A percentile compares a stretch with the other conserved stretches of the same genome.
phyloP scores from a whole-genome alignment of 768 basidiomycete genomes.

The Agrocybe chaxingu region DNA sequence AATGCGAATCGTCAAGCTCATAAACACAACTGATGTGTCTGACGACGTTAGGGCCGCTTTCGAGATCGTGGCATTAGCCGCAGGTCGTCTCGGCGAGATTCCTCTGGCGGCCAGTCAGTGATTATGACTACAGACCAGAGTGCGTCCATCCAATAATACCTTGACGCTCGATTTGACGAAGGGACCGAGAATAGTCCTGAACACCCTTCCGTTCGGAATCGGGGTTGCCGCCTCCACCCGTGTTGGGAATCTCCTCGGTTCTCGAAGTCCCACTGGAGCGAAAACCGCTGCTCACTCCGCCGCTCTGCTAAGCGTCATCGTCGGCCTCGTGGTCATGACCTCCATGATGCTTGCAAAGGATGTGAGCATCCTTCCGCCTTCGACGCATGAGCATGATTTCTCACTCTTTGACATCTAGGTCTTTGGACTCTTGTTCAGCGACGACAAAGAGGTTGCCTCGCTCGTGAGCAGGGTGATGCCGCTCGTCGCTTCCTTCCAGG shows the following conservation, averaged over 20 bases:
- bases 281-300: slow-evolving; percentile 59
- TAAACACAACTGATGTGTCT: background rate
- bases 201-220: slow-evolving; percentile 75
- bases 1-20: too few relatives aligned
- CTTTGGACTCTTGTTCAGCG: slow-evolving; percentile 68
- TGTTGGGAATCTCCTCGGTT: slow-evolving; percentile 73
- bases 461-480: slow-evolving; percentile 70
- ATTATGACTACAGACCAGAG: slow-evolving; percentile 83
- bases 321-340: slow-evolving; percentile 58
- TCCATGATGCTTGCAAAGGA: slow-evolving; percentile 54
- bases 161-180: background rate
- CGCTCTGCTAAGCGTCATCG: slow-evolving; percentile 58
- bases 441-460: slow-evolving; percentile 53
- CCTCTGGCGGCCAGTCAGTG: slow-evolving; percentile 74
- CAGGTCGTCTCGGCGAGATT: slow-evolving; percentile 65
- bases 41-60: slow-evolving; percentile 60
- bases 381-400: background rate
- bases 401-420: slow-evolving; percentile 32
- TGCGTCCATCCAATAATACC: slow-evolving; percentile 20
- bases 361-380: slow-evolving; percentile 29
- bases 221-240: slow-evolving; percentile 75
- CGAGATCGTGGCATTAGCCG: slow-evolving; percentile 77
- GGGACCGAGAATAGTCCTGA: slow-evolving; percentile 42
- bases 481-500: slow-evolving; percentile 72
- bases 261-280: slow-evolving; percentile 47